Percentiles rank a stretch among this genome's conserved stretches.
Evolutionary conservation across 2,329 filamentous ascomycete species (phyloP).

Genomic region (Raffaelea deltoideospora): DNA sequence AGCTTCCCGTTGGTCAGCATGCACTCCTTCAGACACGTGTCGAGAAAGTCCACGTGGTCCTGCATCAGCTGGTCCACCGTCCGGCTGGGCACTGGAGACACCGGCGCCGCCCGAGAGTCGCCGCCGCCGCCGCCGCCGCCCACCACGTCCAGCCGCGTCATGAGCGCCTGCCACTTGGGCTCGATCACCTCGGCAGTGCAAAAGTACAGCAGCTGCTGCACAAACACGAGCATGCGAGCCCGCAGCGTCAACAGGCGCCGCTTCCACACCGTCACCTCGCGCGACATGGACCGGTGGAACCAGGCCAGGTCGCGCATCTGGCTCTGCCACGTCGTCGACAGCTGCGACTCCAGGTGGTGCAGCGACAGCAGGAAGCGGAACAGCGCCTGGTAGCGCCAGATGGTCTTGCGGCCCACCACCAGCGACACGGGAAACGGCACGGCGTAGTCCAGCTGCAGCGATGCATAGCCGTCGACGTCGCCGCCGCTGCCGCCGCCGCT

Average conservation of each 20-base stretch:
- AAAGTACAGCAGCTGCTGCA: constrained; percentile 93
- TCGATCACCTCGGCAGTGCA: constrained; percentile 96
- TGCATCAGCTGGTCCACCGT: constrained; percentile 98
- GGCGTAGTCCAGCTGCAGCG: constrained; percentile 82
- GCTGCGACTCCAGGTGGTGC: constrained; percentile 73
- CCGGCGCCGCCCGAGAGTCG: constrained; percentile 7
- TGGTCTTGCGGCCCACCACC: constrained; percentile 87
- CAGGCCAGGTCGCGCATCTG: constrained; percentile 71
- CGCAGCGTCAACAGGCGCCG: constrained; percentile 80
- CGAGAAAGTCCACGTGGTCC: constrained; percentile 94
- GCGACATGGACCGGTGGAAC: constrained; percentile 63
- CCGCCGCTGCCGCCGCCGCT: constrained; percentile 67
- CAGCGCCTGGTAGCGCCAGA: constrained; percentile 91
- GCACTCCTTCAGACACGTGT: constrained; percentile 95
- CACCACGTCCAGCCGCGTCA: constrained; percentile 58
- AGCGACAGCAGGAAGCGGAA: constrained; percentile 89
- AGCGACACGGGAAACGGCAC: constrained; percentile 92
- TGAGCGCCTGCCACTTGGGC: constrained; percentile 89
- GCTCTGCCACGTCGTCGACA: constrained; percentile 79
- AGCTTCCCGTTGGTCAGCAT: constrained; percentile 97
- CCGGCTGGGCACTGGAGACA: constrained; percentile 23
- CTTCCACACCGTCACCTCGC: constrained; percentile 79
- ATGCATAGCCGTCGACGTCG: constrained; percentile 79
- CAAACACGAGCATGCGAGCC: constrained; percentile 90
- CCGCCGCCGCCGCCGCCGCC: constrained; percentile 20